Percentiles rank a stretch among this genome's conserved stretches.
These are phyloP conservation scores for Diaporthe sp. DNA, from an alignment of 2,329 filamentous ascomycete genomes.

Conservation along the genomic window DNA sequence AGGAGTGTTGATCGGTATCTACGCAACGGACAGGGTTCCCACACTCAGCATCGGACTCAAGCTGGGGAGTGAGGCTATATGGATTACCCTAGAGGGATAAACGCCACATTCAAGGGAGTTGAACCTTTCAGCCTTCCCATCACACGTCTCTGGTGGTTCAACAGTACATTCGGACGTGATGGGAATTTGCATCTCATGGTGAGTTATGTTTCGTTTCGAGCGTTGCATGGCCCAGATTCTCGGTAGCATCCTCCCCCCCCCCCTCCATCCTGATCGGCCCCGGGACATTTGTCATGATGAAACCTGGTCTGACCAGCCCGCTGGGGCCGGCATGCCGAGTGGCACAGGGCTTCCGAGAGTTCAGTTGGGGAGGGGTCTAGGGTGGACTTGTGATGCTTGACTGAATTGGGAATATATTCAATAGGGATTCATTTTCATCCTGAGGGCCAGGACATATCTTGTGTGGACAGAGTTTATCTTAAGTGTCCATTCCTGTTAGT, in stretches of 20 bases:
- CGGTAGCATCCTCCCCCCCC: not conserved
- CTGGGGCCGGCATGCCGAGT: not conserved
- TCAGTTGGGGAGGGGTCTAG: not conserved
- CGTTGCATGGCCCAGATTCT: not conserved
- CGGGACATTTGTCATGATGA: slow-evolving; percentile 15
- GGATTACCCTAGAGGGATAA: no score
- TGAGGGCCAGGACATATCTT: not conserved
- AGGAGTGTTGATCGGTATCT: no score
- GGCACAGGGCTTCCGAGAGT: not conserved
- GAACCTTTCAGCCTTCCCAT: not conserved
- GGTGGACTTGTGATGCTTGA: no score
- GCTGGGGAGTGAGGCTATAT: not conserved
- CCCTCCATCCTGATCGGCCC: not conserved
- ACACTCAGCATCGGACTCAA: not conserved
- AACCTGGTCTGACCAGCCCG: not conserved
- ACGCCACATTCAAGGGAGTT: not conserved
- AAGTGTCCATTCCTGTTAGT: not conserved
- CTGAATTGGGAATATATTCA: not conserved
- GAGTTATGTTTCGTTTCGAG: slow-evolving; percentile 8
- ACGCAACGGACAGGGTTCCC: not conserved
- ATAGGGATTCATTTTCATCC: not conserved
- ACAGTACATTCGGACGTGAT: not conserved
- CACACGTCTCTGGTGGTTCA: not conserved
- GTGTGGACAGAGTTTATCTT: not conserved
- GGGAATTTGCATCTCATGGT: not conserved